Evolutionary conservation across 305 asterid genomes (phyloP).

Genomic region (Euphrasia arctica): DNA sequence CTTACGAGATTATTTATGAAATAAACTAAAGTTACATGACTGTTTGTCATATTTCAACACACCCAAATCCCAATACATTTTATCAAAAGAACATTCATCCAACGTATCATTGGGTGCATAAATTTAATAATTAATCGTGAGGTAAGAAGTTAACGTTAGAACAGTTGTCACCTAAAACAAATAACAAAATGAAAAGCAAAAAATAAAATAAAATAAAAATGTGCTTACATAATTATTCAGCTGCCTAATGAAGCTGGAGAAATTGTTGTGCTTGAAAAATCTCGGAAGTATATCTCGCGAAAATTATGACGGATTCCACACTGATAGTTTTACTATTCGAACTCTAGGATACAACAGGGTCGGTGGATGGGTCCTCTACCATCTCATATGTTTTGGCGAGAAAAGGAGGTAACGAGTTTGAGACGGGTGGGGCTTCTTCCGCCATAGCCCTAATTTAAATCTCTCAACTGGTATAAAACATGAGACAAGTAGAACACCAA

Average conservation of each 20-base stretch:
- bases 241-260: slow-evolving; percentile 76
- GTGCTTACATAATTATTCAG: slow-evolving; percentile 67
- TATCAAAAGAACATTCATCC: no score
- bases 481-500: slow-evolving; percentile 4
- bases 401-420: slow-evolving; percentile 66
- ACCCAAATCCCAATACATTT: no score
- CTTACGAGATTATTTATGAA: no score
- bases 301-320: slow-evolving; percentile 69
- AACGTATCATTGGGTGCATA: no score
- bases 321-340: slow-evolving; percentile 55
- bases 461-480: slow-evolving; percentile 12
- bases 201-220: neutral
- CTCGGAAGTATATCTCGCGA: slow-evolving; percentile 58
- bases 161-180: slow-evolving; percentile 9
- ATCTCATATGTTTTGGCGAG: slow-evolving; percentile 74
- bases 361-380: slow-evolving; percentile 69
- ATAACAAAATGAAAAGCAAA: neutral
- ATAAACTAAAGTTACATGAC: no score
- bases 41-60: no score
- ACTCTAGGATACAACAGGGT: slow-evolving; percentile 74
- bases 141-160: slow-evolving; percentile 12
- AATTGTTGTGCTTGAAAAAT: slow-evolving; percentile 73
- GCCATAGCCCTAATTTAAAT: slow-evolving; percentile 27
- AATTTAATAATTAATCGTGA: neutral
- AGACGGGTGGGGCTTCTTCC: slow-evolving; percentile 58